phyloP scores from a whole-genome alignment of 805 yeast genomes.

The Wickerhamomyces alni region DNA sequence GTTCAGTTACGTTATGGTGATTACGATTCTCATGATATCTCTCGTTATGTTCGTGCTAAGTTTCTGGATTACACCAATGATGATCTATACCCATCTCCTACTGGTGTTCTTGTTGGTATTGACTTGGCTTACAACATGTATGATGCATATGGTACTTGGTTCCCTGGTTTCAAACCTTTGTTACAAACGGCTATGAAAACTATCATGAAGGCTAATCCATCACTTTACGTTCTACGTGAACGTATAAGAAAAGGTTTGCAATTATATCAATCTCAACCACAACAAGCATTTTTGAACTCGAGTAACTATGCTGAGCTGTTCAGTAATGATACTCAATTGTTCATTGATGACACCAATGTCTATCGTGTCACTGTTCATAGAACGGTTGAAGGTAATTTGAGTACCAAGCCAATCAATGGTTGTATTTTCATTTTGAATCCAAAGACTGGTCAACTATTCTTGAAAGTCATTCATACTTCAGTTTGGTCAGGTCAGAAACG shows the following conservation, averaged over 20 bases:
- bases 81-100: slow-evolving; percentile 83
- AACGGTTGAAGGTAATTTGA: slow-evolving; percentile 87
- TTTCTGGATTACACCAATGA: slow-evolving; percentile 91
- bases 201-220: slow-evolving; percentile 92
- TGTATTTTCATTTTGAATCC: slow-evolving; percentile 88
- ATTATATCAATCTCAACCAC: slow-evolving; percentile 88
- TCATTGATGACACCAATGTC: slow-evolving; percentile 91
- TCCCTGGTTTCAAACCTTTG: slow-evolving; percentile 87
- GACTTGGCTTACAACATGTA: slow-evolving; percentile 95
- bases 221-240: slow-evolving; percentile 84
- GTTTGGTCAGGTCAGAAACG: slow-evolving; percentile 98
- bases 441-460: slow-evolving; percentile 79
- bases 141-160: slow-evolving; percentile 97
- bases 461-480: slow-evolving; percentile 87
- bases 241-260: slow-evolving; percentile 92
- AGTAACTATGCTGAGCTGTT: slow-evolving; percentile 87
- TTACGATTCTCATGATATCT: slow-evolving; percentile 94
- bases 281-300: slow-evolving; percentile 84
- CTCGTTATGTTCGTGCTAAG: slow-evolving; percentile 89
- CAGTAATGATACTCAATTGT: slow-evolving; percentile 74
- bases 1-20: slow-evolving; percentile 95
- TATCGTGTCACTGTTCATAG: slow-evolving; percentile 88
- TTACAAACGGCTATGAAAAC: slow-evolving; percentile 90
- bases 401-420: slow-evolving; percentile 92
- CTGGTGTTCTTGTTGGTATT: slow-evolving; percentile 85